phyloP scores from a whole-genome alignment of 306 rosid species.

The Carpinus fangiana region DNA sequence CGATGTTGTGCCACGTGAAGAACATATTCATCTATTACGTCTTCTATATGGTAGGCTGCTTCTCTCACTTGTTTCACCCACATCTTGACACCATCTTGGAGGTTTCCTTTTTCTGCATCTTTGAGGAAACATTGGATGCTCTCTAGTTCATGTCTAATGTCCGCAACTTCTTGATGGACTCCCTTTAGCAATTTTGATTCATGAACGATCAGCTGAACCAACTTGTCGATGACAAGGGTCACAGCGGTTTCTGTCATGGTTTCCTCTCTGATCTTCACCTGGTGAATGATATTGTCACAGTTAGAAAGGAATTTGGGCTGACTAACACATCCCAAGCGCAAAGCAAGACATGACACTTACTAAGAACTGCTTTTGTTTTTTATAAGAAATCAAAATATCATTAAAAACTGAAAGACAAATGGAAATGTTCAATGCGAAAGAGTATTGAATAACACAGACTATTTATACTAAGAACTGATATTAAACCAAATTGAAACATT shows the following conservation, averaged over 20 bases:
- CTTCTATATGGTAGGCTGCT: constrained; percentile 1
- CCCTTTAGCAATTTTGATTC: constrained; percentile 7
- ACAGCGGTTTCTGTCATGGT: constrained; percentile 12
- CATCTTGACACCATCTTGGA: background rate
- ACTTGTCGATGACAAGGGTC: background rate
- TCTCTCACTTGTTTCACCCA: constrained; percentile 13
- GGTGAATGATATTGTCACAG: background rate
- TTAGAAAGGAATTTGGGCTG: too few relatives aligned
- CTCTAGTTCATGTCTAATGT: constrained; percentile 7
- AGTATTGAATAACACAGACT: too few relatives aligned
- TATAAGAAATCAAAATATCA: too few relatives aligned
- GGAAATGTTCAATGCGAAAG: too few relatives aligned
- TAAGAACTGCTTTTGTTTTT: too few relatives aligned
- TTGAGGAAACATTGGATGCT: constrained; percentile 8
- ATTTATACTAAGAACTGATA: too few relatives aligned
- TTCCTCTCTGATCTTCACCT: background rate
- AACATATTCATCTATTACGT: constrained; percentile 3
- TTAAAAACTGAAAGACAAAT: too few relatives aligned
- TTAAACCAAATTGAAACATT: too few relatives aligned
- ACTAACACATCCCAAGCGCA: too few relatives aligned
- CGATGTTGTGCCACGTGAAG: background rate
- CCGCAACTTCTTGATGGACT: background rate
- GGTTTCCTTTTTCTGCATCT: background rate
- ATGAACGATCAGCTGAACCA: background rate
- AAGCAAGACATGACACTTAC: too few relatives aligned